Evolutionary conservation across 495 filamentous ascomycete species (phyloP), one percentile per base, ranked within the genome.

Genomic region (Penicillium bovifimosum): DNA sequence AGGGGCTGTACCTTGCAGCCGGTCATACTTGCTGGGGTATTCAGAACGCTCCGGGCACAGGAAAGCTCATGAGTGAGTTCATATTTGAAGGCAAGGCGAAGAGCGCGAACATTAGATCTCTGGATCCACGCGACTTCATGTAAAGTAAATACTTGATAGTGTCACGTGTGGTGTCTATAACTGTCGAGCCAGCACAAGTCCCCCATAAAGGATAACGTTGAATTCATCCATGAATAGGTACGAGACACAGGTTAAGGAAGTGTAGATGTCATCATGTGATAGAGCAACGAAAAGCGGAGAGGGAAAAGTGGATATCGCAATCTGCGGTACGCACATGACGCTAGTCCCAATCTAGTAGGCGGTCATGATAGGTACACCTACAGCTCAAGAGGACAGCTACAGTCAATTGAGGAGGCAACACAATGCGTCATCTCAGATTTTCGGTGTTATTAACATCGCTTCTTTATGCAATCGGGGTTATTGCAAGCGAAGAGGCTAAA

Each of bases 21-120:
- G 93, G 93, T 10, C 93, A 98, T 71, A 96, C 90, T 3, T 97
- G 93, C 69, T 97, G 93, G 93, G 92, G 92, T 13, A 96, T 98
- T 44, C 92, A 96, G 68, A 98, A 98, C 76, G 90, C 84, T 3
- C 90, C 91, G 5, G 95, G 82, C 6, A 96, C 91, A 16, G 93
- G 92, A 4, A 90, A 86, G 75, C 69, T 95, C 32, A 86, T 98
- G 72, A 88, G 86, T 51, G 90, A 92, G 63, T 80, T 93, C 67
- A 73, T 95, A 5, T 86, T 91, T 61, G 90, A 95, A 49, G 90
- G 90, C 8, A 76, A 78, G 54, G 81, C 86, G 5, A 86, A 72
- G 64, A 92, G 88, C 51, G 90, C 88, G 11, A 83, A 84, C 55
- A 80, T 92, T 40, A 76, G 70, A 14, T 79, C 78, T 26, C 67